phyloP scores from a whole-genome alignment of 176 grass and related monocot genomes.

The Aegilops tauschii region DNA sequence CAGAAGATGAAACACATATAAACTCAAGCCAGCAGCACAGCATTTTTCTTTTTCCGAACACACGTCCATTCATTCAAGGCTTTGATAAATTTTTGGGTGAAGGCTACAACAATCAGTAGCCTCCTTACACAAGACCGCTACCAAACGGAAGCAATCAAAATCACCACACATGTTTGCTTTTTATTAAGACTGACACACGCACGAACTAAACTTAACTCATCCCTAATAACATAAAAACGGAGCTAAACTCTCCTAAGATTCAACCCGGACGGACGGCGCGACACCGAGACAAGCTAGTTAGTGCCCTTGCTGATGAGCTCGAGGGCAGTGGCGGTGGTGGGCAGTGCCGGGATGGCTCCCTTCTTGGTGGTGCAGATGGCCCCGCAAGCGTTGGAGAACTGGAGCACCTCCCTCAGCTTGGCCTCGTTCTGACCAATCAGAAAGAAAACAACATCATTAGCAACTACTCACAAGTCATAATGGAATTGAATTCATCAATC shows the following conservation, averaged over 20 bases:
- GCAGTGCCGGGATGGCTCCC: conserved; percentile 86
- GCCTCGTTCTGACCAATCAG: conserved; percentile 54
- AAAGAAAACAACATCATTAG: not conserved
- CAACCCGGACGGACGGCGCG: not conserved
- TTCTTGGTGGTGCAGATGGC: conserved; percentile 88
- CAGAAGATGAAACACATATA: no score
- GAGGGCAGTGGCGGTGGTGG: conserved; percentile 34
- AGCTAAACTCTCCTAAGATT: not conserved
- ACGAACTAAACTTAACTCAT: not conserved
- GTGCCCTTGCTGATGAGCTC: conserved; percentile 51
- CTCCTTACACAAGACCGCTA: not conserved
- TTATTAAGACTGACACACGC: conserved; percentile 18
- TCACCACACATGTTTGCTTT: not conserved
- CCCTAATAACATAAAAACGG: not conserved
- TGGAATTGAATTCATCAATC: not conserved
- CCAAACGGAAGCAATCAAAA: not conserved
- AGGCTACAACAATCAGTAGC: not conserved
- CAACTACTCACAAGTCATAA: not conserved
- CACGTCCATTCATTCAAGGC: not conserved
- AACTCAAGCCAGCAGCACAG: no score
- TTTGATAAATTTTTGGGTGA: not conserved
- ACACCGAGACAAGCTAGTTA: conserved; percentile 24
- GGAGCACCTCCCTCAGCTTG: conserved; percentile 68
- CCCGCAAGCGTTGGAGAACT: conserved; percentile 74
- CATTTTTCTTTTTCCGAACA: no score